Evolutionary conservation across 75 land plant species (phyloP), one percentile per base, ranked within the genome.

Genomic region (Pinus tabuliformis): DNA sequence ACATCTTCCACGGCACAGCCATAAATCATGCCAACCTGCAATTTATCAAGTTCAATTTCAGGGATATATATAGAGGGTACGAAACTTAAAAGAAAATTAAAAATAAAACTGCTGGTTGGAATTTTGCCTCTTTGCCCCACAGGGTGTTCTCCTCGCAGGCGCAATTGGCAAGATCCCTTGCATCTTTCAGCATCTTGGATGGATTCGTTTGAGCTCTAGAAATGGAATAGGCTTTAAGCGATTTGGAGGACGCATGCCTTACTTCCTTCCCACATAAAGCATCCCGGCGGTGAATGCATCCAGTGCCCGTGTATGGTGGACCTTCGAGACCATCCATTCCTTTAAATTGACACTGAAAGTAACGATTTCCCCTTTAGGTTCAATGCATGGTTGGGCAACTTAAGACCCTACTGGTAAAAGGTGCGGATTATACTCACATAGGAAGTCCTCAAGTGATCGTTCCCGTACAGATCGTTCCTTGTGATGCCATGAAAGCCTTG

Each of bases 1-100:
- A 81, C 85, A 72, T 90, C 89, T 62, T 90, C 91, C 30, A 87
- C 89, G 52, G 83, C 85, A 54, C 85, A 87, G n/a, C 89, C 89
- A 78, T 90, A 87, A 59, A 78, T 78, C 73, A 90, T 33, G 9
- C 91, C 91, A 63, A 84, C 71, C 91, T 89, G 84, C 78, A 78
- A 28, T 13, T 8, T 4, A 42, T 72, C 0, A 33, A n/a, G 21
- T 8, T 65, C 1, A 22, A 1, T 17, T 22, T 17, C 37, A 65
- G 5, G 4, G 3, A 5, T 8, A 71, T 2, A 13, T 4, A 13
- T 33, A 13, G 4, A 3, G 5, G 16, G 7, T 22, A 36, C 16
- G 5, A 13, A 28, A 39, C 20, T 2, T 15, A 2, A 2, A 4
- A 52, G 22, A 28, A 12, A 26, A 54, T 22, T 52, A 21, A 11